phyloP scores from a whole-genome alignment of 306 rosid genomes.

The apple (Malus domestica) region ASM211411v1 NC_041798.1:130501-131000 shows the following conservation, averaged over 20 bases:
- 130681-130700: conserved; percentile 73
- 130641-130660: conserved; percentile 86
- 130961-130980: conserved; percentile 75
- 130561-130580: not conserved
- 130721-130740: conserved; percentile 95
- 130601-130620: conserved; percentile 12
- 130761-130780: conserved; percentile 87
- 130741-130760: conserved; percentile 98
- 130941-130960: conserved; percentile 94
- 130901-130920: conserved; percentile 45
- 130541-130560: not conserved
- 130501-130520: not conserved
- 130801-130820: not conserved
- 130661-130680: conserved; percentile 75
- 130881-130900: conserved; percentile 13
- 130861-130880: not conserved
- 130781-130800: conserved; percentile 54
- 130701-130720: conserved; percentile 95
- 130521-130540: not conserved
- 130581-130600: conserved; percentile 4
- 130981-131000: conserved; percentile 93
- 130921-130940: conserved; percentile 86
- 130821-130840: not conserved
- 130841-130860: conserved; percentile 9
- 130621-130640: conserved; percentile 97